Conservation (phyloP, 2,329 filamentous ascomycete species). For the Curvularia hawaiiensis region DNA sequence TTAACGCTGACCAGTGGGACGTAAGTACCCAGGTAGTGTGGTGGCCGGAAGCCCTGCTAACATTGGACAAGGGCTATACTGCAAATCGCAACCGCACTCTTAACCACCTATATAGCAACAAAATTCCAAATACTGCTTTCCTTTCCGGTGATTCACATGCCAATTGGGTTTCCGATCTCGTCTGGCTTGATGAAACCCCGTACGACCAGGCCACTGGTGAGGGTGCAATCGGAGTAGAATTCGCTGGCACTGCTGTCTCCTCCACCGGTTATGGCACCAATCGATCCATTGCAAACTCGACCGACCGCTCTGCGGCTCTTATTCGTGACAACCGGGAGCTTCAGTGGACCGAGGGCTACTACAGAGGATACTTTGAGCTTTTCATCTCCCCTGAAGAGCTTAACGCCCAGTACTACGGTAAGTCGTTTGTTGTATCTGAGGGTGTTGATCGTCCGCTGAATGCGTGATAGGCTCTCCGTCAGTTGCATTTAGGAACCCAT, state of each 20-base stretch:
- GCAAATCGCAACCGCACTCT: constrained; percentile 73
- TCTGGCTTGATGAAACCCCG: constrained; percentile 46
- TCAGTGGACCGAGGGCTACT: constrained; percentile 74
- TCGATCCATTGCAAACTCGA: constrained; percentile 46
- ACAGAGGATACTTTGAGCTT: constrained; percentile 72
- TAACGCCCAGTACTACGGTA: constrained; percentile 66
- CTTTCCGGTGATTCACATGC: constrained; percentile 72
- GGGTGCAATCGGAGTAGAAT: constrained; percentile 52
- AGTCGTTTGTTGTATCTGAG: constrained; percentile 19
- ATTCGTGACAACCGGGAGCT: constrained; percentile 62
- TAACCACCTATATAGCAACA: constrained; percentile 66
- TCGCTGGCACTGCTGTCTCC: constrained; percentile 68
- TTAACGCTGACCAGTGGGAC: constrained; percentile 64
- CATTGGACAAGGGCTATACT: constrained; percentile 59
- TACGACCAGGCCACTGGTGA: constrained; percentile 47
- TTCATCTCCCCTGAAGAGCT: constrained; percentile 60
- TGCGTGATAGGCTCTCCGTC: constrained; percentile 52
- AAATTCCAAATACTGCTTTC: constrained; percentile 73
- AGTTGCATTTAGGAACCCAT: constrained; percentile 62
- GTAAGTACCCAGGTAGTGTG: constrained; percentile 34
- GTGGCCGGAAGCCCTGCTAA: not conserved
- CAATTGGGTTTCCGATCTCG: constrained; percentile 58
- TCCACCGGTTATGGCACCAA: constrained; percentile 55
- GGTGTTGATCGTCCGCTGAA: not conserved
- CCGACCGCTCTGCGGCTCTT: constrained; percentile 51